Base-by-base conservation (phyloP, 768 basidiomycete species). In the Tephrocybe sp. region DNA sequence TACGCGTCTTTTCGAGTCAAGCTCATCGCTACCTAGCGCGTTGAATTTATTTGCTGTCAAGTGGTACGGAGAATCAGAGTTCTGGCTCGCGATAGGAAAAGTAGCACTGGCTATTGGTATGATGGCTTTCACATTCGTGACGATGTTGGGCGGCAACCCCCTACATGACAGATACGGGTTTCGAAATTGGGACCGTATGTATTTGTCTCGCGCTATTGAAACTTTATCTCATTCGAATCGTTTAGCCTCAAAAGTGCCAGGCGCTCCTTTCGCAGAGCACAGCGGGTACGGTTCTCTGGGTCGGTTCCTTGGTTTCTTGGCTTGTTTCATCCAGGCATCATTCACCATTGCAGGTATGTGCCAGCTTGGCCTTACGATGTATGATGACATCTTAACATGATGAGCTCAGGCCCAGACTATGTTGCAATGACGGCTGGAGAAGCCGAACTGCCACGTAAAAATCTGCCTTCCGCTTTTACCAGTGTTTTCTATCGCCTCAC, bases 401-500 rank as follows among this genome's bases (percentile, higher is more conserved):
- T 19, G n/a, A 9, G 42, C 16, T 7, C 31, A 73, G 73, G 76
- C 7, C 78, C 78, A 2, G 78, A 79, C 48, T 78, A 77, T 47
- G 73, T 79, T 5, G 61, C 77, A 24, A 76, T 79, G 65, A 74
- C 86, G 2, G 88, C 87, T 19, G 86, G 83, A 2, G 90, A 94
- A 68, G 82, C 86, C 1, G 67, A 76, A 52, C 75, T 78, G 52
- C 91, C 91, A 0, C 78, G 88, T 25, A 74, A 74, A 23, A 86
- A 80, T 55, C 79, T 94, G 57, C 80, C 85, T 34, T 76, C 70
- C 56, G 88, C 88, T 10, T 85, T 89, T 61, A 77, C 76, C 36
- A 72, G 82, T n/a, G 88, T 92, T 38, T 84, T 90, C 65, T 86
- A 80, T 67, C 85, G 92, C 49, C 78, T 95, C 50, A 68, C 87